A percentile compares a stretch with the other conserved stretches of the same genome.
These are phyloP conservation scores for Chlamydomonas urium DNA, from an alignment of 139 green algal species.

Conservation along the genomic window DNA sequence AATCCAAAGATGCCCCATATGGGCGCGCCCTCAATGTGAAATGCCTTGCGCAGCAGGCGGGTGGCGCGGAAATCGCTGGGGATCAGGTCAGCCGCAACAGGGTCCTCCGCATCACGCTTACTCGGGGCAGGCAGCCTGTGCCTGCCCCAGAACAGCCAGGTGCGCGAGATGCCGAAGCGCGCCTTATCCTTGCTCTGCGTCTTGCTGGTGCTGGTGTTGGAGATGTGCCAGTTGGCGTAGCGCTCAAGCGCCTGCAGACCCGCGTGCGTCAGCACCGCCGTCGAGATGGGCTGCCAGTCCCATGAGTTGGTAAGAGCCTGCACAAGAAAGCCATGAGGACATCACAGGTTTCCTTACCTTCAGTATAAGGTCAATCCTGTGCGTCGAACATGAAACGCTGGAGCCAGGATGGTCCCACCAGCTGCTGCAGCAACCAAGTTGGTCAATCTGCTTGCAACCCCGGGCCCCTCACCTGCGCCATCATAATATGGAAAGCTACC, in stretches of 20 bases:
- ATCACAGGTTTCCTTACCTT: too few species aligned
- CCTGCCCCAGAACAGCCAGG: background rate
- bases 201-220: slow-evolving; percentile 22
- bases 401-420: too few species aligned
- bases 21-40: slow-evolving; percentile 27
- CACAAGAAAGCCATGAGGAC: background rate
- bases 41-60: background rate
- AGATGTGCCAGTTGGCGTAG: slow-evolving; percentile 40
- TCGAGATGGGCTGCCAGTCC: slow-evolving; percentile 30
- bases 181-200: background rate
- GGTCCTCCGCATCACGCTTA: too few species aligned
- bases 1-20: slow-evolving; percentile 30
- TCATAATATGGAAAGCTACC: slow-evolving; percentile 34
- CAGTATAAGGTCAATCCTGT: too few species aligned
- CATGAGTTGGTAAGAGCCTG: slow-evolving; percentile 16
- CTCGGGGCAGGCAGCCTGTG: too few species aligned
- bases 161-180: background rate
- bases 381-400: too few species aligned
- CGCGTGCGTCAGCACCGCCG: slow-evolving; percentile 27
- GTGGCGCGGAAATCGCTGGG: background rate
- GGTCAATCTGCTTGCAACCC: too few species aligned
- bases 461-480: slow-evolving; percentile 24
- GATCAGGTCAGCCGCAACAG: too few species aligned
- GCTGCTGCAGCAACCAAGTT: background rate
- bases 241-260: slow-evolving; percentile 29